Base-by-base conservation (phyloP, 2,329 filamentous ascomycete genomes). In the Aspergillus latus region DNA sequence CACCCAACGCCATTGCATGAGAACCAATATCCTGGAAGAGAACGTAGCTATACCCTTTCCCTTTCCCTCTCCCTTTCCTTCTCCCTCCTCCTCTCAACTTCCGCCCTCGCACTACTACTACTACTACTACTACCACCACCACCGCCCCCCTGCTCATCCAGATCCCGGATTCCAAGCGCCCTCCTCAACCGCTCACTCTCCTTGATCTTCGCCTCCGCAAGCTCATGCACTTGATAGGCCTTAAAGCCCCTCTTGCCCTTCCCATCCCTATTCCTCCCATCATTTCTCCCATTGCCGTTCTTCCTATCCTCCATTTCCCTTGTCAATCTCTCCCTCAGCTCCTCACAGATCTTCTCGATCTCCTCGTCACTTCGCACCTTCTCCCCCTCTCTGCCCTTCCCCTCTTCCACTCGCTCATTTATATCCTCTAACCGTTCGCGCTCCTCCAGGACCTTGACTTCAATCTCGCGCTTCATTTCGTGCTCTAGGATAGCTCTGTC, bases 401-500 rank as follows among this genome's bases (percentile, higher is more conserved):
- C 92, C 71, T 97, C 93, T 26, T 71, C 69, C 32, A 92, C 87
- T 21, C 61, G 58, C 61, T 79, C 75, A 54, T 75, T 77, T 75
- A 92, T 89, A 54, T 97, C 93, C 72, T 99, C 94, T n/a, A 99
- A 82, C 69, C 87, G 82, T 71, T 97, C 94, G 56, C 92, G 81
- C 63, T 97, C 77, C 71, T 96, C 92, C 66, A 97, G 89, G 0
- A 97, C 91, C 70, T 94, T 91, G 53, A 97, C 89, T 72, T 99
- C 94, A 32, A 99, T 85, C 66, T 91, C 89, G 42, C 94, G 86
- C 76, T 92, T 90, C 55, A 91, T 87, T 66, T 97, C 93, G 74
- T 99, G 95, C 68, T 97, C 92, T 1, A 99, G 82, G 54, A 99
- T 97, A 47, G 89, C 89, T 74, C 90, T 85, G 76, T 99, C 93